phyloP scores from a whole-genome alignment of 176 grass and related monocot genomes.

The Oryza glumipatula region DNA sequence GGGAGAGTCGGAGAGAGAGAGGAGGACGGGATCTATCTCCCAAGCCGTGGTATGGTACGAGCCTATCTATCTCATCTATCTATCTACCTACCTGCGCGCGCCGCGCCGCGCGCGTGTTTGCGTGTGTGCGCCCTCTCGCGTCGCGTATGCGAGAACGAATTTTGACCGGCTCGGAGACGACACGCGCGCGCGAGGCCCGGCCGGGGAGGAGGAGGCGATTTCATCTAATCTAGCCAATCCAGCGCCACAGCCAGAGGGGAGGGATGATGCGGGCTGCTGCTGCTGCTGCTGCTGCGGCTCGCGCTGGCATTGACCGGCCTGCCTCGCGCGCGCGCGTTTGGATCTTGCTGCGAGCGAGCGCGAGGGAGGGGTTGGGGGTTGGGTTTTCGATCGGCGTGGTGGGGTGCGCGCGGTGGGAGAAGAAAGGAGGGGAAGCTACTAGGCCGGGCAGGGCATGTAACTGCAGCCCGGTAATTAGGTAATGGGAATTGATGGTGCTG shows the following conservation, averaged over 20 bases:
- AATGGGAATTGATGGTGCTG: not conserved
- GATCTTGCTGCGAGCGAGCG: not conserved
- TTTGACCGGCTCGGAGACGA: slow-evolving; percentile 37
- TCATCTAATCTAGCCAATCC: not conserved
- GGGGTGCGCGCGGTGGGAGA: not conserved
- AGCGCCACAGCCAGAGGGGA: not conserved
- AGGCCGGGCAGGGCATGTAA: not conserved
- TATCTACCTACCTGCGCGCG: not conserved
- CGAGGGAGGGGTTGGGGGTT: not conserved
- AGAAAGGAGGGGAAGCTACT: not conserved
- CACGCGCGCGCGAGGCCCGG: not conserved
- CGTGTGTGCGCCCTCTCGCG: not conserved
- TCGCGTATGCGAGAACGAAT: slow-evolving; percentile 2
- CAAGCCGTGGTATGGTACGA: slow-evolving; percentile 5
- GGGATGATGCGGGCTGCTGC: no score
- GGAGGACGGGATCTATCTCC: slow-evolving; percentile 28
- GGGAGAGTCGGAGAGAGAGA: not conserved
- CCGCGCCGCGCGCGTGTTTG: not conserved
- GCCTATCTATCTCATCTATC: not conserved
- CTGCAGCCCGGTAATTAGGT: not conserved
- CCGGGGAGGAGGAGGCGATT: not conserved
- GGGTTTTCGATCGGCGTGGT: not conserved
- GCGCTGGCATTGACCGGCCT: not conserved
- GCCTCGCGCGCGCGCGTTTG: not conserved
- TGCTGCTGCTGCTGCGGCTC: not conserved